Evolutionary conservation across 441 rosid genomes (phyloP).

Genomic region (Populus hybrid): DNA sequence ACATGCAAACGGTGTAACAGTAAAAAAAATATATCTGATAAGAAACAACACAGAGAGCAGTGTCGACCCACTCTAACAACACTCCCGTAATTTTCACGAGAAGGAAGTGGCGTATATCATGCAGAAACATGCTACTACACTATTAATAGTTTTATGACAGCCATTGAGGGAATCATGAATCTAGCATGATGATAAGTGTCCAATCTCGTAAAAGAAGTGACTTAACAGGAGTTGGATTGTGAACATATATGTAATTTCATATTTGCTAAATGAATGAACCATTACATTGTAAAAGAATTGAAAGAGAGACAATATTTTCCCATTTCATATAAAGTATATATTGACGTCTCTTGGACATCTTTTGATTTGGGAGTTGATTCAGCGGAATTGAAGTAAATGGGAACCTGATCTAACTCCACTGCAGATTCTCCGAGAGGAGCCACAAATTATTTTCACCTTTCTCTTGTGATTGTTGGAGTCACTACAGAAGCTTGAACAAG

Average conservation of each 20-base stretch:
- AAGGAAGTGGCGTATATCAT: not conserved
- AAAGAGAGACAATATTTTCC: not conserved
- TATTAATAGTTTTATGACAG: not conserved
- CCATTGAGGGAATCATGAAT: not conserved
- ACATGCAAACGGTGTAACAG: not conserved
- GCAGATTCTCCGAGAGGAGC: not conserved
- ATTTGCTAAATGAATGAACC: not conserved
- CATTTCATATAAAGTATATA: not conserved
- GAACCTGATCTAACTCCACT: not conserved
- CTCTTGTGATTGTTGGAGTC: not conserved
- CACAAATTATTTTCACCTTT: not conserved
- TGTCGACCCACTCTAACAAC: not conserved
- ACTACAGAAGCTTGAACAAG: not conserved
- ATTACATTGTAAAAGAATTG: not conserved
- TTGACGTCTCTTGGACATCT: slow-evolving; percentile 5
- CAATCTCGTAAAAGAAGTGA: not conserved
- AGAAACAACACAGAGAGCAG: not conserved
- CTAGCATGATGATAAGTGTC: not conserved
- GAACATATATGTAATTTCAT: not conserved
- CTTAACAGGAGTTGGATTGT: not conserved
- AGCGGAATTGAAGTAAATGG: slow-evolving; percentile 1
- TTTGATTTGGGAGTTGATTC: slow-evolving; percentile 1
- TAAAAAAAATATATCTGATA: not conserved
- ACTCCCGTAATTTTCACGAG: not conserved
- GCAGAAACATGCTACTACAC: not conserved